Conservation (phyloP, 2,329 filamentous ascomycete species). For the Talaromyces sp. region DNA sequence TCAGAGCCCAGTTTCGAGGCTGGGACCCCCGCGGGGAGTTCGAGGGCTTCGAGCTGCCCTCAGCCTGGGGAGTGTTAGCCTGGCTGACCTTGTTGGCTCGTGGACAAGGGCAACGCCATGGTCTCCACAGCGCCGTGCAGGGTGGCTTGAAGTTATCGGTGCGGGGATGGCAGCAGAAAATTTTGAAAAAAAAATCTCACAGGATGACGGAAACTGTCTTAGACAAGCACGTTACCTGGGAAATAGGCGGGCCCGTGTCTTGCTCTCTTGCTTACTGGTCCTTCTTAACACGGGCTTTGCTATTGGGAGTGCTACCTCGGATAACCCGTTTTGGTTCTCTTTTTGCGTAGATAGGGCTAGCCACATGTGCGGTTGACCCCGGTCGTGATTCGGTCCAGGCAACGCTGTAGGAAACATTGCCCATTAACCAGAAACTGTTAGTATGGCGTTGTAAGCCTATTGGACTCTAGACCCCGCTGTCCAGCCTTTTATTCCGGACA, state of each 20-base stretch:
- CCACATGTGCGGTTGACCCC: neutral
- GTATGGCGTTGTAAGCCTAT: neutral
- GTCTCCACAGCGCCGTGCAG: neutral
- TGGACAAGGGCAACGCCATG: constrained; percentile 1
- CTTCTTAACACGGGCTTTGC: neutral
- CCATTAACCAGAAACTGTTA: neutral
- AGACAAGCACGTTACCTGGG: neutral
- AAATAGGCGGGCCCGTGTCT: neutral
- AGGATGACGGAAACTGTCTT: neutral
- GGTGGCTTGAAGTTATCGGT: constrained; percentile 6
- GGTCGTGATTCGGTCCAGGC: neutral
- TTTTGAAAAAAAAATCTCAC: neutral
- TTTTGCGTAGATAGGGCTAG: neutral
- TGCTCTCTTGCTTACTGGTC: neutral
- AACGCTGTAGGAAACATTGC: neutral
- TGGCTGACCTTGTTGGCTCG: constrained; percentile 10
- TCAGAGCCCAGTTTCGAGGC: neutral
- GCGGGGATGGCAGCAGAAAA: neutral
- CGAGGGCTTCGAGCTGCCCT: no score
- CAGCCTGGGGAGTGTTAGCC: neutral
- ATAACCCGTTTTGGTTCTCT: neutral
- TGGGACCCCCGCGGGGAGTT: neutral
- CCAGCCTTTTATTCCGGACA: constrained; percentile 5
- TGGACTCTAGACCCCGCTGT: constrained; percentile 1
- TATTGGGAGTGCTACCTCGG: neutral